Evolutionary conservation across 1,284 basidiomycete species (phyloP), one percentile per base, ranked within the genome.

Genomic region (Papiliotrema terrestris): DNA sequence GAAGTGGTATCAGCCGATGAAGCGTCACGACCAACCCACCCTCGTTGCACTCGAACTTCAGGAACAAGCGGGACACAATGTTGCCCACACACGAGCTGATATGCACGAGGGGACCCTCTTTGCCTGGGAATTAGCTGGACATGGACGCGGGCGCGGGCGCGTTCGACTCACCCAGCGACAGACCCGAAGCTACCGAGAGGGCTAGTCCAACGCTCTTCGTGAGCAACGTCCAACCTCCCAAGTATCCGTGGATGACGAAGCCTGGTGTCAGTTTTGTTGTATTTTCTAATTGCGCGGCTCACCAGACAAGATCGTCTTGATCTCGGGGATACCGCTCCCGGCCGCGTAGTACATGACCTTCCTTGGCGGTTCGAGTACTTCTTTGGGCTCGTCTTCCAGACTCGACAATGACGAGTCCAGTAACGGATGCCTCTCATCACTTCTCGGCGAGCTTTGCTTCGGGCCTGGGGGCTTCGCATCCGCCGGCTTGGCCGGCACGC

Each of bases 161-260:
- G 23, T n/a, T 11, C 35, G 13, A 60, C 77, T 51, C 49, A 81
- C 91, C 93, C 15, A 97, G 81, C 3, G 88, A 87, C 29, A 97
- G 78, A 1, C 93, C 94, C 1, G 90, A 93, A 3, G 89, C 93
- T 20, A 96, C 93, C 4, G 90, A 89, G 3, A 98, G 80, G 1
- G 94, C 86, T 54, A 98, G 76, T 4, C 94, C 95, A 37, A 95
- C 81, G 14, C 87, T 82, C 74, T 98, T 98, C n/a, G 89, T 91
- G 67, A 92, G 86, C 49, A 98, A 77, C 0, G 89, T 92, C 61
- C 91, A 87, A 42, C 82, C 86, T 29, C 95, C 95, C 39, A 98
- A 86, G 73, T 96, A 98, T 20, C 95, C 95, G 67, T 96, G 92
- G 58, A 98, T 97, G 19, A 98, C 94, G 66, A 97, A 98, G n/a